These are phyloP conservation scores for Symbiodinium natans DNA, from an alignment of 73 alveolate species.

Conservation along the genomic window DNA sequence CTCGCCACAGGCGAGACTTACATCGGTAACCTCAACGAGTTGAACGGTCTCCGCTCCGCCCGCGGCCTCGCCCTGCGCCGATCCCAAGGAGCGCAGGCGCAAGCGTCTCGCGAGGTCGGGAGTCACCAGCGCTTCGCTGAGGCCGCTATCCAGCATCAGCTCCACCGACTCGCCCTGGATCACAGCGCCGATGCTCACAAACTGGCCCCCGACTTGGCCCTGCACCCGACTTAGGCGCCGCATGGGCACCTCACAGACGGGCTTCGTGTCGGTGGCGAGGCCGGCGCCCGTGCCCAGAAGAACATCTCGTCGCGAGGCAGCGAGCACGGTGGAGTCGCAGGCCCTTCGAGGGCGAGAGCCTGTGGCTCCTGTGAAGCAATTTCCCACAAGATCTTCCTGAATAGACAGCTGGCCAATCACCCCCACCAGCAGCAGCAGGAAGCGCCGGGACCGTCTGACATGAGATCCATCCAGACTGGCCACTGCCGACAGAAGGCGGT, in stretches of 20 bases:
- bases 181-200: slow-evolving; percentile 49
- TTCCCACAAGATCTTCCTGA: not conserved
- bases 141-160: slow-evolving; percentile 79
- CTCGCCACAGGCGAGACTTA: slow-evolving; percentile 71
- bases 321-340: too few species aligned
- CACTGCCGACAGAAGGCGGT: not conserved
- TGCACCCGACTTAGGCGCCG: slow-evolving; percentile 36
- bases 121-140: slow-evolving; percentile 61
- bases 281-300: slow-evolving; percentile 30
- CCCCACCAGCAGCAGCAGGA: not conserved
- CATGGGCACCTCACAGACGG: slow-evolving; percentile 58
- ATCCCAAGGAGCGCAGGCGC: slow-evolving; percentile 16
- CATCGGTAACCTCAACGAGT: slow-evolving; percentile 20
- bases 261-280: slow-evolving; percentile 19
- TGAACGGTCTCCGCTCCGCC: slow-evolving; percentile 50
- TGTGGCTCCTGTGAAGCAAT: not conserved
- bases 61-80: slow-evolving; percentile 65
- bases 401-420: not conserved
- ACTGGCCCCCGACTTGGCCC: slow-evolving; percentile 81
- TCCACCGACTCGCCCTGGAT: slow-evolving; percentile 50
- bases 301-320: slow-evolving; percentile 61
- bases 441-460: not conserved
- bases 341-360: too few species aligned
- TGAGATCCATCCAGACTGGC: not conserved
- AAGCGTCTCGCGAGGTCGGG: slow-evolving; percentile 29